phyloP scores from a whole-genome alignment of 148 eudicot genomes.

The Rheum nobile region DNA sequence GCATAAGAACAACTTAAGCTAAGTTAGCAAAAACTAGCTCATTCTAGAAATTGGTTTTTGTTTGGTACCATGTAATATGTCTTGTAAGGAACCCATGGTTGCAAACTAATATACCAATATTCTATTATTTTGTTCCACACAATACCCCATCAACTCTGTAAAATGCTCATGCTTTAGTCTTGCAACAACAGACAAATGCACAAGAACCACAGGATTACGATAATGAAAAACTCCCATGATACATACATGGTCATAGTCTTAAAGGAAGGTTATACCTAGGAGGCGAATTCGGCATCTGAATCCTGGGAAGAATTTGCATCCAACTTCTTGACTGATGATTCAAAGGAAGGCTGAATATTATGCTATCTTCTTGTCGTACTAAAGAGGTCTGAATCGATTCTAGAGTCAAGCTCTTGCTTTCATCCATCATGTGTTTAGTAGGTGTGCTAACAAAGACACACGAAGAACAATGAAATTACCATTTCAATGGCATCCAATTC shows the following conservation, averaged over 20 bases:
- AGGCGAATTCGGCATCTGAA: too few species aligned
- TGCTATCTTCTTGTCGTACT: constrained; percentile 92
- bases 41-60: background rate
- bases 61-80: constrained; percentile 54
- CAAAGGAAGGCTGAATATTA: constrained; percentile 78
- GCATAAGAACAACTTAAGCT: too few species aligned
- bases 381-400: constrained; percentile 71
- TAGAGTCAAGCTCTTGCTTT: constrained; percentile 61
- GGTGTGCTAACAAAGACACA: constrained; percentile 21
- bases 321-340: too few species aligned
- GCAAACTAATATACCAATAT: constrained; percentile 66
- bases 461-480: background rate
- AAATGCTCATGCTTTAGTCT: constrained; percentile 71
- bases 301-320: too few species aligned
- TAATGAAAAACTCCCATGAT: too few species aligned
- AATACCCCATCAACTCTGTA: constrained; percentile 49
- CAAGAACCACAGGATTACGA: too few species aligned
- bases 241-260: too few species aligned
- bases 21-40: too few species aligned
- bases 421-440: constrained; percentile 49
- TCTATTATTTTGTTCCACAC: constrained; percentile 48
- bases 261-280: too few species aligned
- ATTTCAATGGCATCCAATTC: background rate
- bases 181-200: constrained; percentile 62
- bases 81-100: constrained; percentile 69